Evolutionary conservation across 208 protist species (phyloP), one percentile per base, ranked within the genome.

Genomic region (Leishmania arabica): DNA sequence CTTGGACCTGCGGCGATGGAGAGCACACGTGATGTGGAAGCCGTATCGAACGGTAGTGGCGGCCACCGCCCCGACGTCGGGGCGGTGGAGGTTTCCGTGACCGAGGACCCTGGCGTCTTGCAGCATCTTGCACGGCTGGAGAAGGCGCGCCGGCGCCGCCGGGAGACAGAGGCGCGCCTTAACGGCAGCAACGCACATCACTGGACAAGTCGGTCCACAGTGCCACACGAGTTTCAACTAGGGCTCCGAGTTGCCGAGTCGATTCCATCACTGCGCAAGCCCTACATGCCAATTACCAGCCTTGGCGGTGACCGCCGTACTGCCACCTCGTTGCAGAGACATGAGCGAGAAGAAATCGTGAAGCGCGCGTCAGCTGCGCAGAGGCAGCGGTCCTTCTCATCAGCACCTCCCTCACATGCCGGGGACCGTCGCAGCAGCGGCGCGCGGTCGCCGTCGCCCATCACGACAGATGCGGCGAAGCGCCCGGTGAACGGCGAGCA

Each of bases 221-320:
- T 89, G 40, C 84, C 92, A 8, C 78, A 58, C 8, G 87, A 58
- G 6, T 89, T 89, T 72, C 51, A 84, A 15, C 86, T 95, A 5
- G 84, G 86, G 21, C 51, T 58, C 17, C 89, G 81, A 27, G 51
- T 77, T 2, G 83, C 84, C 4, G 85, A 88, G 76, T 73, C 81
- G 17, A 94, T 92, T 51, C 84, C 87, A 24, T 84, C 90, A 11
- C 82, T 95, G 80, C 88, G 92, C 3, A 88, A 89, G 75, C 92
- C 92, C 21, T 81, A 86, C 70, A 49, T 76, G 47, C 78, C 82
- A 9, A 4, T 19, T 9, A 8, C 13, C 71, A 62, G 51, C 34
- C 0, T 31, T 58, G 34, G n/a, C 34, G n/a, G 31, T 13, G 8
- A 15, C n/a, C 2, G 49, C 51, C 15, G 1, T 11, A 19, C 51